Evolutionary conservation across 2,329 filamentous ascomycete species (phyloP).

Genomic region (Hortaea sp.): DNA sequence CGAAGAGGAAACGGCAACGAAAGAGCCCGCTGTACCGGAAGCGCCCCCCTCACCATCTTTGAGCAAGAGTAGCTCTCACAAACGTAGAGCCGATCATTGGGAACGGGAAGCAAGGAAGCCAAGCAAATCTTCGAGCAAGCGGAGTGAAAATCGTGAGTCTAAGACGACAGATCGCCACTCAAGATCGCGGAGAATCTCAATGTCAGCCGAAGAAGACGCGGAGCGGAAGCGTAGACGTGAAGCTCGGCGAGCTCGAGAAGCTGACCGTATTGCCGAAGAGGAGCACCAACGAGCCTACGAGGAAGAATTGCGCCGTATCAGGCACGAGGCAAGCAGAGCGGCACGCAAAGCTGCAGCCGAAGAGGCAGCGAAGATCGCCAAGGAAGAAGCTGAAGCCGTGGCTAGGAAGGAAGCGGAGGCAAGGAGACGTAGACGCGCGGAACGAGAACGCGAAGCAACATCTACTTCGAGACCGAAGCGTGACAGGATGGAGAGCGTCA

Average conservation of each 20-base stretch:
- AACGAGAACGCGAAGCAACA: slow-evolving; percentile 16
- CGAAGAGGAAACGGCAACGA: no score
- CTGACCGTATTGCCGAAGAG: slow-evolving; percentile 13
- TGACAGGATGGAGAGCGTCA: slow-evolving; percentile 4
- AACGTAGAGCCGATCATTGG: slow-evolving; percentile 14
- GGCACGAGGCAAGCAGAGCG: slow-evolving; percentile 16
- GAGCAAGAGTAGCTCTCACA: slow-evolving; percentile 14
- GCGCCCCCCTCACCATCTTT: slow-evolving; percentile 14
- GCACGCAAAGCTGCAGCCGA: slow-evolving; percentile 17
- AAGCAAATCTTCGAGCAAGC: slow-evolving; percentile 10
- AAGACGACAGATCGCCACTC: slow-evolving; percentile 9
- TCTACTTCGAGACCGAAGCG: neutral
- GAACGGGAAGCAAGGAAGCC: slow-evolving; percentile 11
- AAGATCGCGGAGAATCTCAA: slow-evolving; percentile 5
- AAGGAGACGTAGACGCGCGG: slow-evolving; percentile 8
- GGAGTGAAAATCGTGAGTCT: slow-evolving; percentile 7
- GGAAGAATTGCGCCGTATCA: slow-evolving; percentile 14
- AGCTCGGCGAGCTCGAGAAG: slow-evolving; percentile 11
- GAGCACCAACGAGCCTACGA: slow-evolving; percentile 14
- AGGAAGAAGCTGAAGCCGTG: slow-evolving; percentile 11
- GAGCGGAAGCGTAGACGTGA: slow-evolving; percentile 10
- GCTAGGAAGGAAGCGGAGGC: slow-evolving; percentile 13
- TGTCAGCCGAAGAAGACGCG: slow-evolving; percentile 11
- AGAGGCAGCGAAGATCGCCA: slow-evolving; percentile 11
- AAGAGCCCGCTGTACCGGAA: neutral